phyloP scores from a whole-genome alignment of 176 grass and related monocot genomes.

The Poa pratensis region DNA sequence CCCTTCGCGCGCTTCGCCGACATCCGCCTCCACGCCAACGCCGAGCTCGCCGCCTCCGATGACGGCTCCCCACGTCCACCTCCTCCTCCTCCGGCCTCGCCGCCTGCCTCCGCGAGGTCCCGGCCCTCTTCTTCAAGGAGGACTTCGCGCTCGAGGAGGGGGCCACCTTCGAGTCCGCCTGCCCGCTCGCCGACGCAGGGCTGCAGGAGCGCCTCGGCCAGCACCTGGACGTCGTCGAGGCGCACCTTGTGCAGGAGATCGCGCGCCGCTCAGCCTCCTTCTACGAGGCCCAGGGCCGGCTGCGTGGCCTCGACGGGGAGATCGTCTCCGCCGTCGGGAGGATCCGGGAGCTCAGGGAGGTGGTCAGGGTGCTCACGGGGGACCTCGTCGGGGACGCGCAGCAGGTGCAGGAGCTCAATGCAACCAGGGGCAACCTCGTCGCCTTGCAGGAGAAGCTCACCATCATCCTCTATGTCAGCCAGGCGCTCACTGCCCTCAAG shows the following conservation, averaged over 20 bases:
- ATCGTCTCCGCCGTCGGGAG: constrained; percentile 75
- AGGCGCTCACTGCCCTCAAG: constrained; percentile 81
- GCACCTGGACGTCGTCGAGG: constrained; percentile 89
- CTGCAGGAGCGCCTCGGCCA: constrained; percentile 89
- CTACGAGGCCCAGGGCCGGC: constrained; percentile 79
- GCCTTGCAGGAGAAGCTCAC: constrained; percentile 91
- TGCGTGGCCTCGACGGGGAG: constrained; percentile 78
- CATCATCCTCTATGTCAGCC: constrained; percentile 87
- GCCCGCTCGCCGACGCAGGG: constrained; percentile 66
- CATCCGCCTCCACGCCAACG: constrained; percentile 68
- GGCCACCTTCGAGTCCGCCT: constrained; percentile 78
- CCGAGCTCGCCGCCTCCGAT: constrained; percentile 54
- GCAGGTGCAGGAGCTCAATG: constrained; percentile 93
- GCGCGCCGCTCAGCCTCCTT: constrained; percentile 79
- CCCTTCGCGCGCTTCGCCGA: constrained; percentile 82
- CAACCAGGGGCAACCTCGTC: constrained; percentile 68
- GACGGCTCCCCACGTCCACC: background rate
- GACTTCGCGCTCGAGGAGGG: constrained; percentile 94
- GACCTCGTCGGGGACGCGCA: constrained; percentile 76
- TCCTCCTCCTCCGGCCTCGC: constrained; percentile 57
- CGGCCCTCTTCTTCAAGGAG: constrained; percentile 94
- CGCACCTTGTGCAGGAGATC: constrained; percentile 89
- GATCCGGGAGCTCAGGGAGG: constrained; percentile 83
- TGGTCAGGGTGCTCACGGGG: constrained; percentile 69
- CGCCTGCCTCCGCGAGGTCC: constrained; percentile 88